phyloP scores from a whole-genome alignment of 208 protist genomes.

The Histomonas meleagridis region DNA sequence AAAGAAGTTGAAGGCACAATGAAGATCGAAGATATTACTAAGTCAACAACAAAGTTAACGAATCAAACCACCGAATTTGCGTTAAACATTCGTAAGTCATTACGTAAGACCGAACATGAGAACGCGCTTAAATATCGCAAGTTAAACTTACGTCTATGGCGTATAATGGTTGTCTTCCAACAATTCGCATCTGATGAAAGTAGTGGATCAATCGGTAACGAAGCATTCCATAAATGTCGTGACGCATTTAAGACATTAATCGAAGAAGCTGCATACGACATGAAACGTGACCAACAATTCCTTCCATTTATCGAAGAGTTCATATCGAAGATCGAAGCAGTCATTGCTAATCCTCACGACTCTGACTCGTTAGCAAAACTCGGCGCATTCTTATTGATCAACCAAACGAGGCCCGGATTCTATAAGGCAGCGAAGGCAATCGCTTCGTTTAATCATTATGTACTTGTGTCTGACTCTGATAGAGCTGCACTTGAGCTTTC shows the following conservation, averaged over 20 bases:
- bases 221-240: neutral
- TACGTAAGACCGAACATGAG: neutral
- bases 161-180: neutral
- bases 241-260: neutral
- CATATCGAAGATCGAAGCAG: neutral
- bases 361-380: neutral
- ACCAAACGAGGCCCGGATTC: neutral
- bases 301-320: slow-evolving; percentile 9
- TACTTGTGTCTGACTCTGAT: neutral
- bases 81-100: neutral
- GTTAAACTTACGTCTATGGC: neutral
- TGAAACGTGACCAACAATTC: neutral
- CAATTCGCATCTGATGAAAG: neutral
- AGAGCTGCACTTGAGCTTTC: neutral
- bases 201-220: neutral
- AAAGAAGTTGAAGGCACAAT: neutral
- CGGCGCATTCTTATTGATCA: neutral
- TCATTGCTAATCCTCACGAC: neutral
- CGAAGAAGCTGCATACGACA: slow-evolving; percentile 1
- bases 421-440: neutral
- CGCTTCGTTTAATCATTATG: neutral
- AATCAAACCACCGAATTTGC: neutral
- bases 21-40: neutral
- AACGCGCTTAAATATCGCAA: neutral
- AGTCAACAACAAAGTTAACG: neutral